Percentiles rank a stretch among this genome's conserved stretches.
Conservation (phyloP, 192 early-diverging fungal species). For the Podochytrium sp. region DNA sequence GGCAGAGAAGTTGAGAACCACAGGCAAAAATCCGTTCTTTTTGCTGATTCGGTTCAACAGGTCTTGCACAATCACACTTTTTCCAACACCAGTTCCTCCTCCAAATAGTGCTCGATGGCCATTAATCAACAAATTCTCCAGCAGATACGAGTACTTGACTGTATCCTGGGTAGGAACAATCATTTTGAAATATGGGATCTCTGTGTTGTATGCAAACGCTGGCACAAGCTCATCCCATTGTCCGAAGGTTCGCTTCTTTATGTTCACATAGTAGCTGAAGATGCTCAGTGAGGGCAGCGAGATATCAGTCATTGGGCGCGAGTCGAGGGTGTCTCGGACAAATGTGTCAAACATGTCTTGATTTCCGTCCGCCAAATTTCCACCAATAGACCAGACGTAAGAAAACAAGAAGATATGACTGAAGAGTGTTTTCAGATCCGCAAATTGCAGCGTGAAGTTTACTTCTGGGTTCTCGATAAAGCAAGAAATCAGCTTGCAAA, state of each 20-base stretch:
- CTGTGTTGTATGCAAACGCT: conserved; percentile 53
- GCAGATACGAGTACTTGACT: conserved; percentile 58
- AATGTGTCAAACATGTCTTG: conserved; percentile 64
- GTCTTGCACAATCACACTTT: conserved; percentile 62
- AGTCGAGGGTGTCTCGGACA: conserved; percentile 54
- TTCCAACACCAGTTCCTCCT: conserved; percentile 63
- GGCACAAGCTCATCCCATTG: conserved; percentile 65
- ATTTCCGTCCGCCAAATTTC: conserved; percentile 60
- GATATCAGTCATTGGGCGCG: conserved; percentile 45
- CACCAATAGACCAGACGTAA: conserved; percentile 63
- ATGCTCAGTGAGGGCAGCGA: conserved; percentile 56
- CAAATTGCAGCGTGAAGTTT: conserved; percentile 38
- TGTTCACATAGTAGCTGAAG: conserved; percentile 58
- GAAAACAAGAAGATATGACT: conserved; percentile 60
- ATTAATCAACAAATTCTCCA: conserved; percentile 51
- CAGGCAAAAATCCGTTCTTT: conserved; percentile 49
- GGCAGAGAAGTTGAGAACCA: conserved; percentile 60
- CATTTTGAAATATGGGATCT: conserved; percentile 66
- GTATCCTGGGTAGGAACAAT: conserved; percentile 65
- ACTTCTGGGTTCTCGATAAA: conserved; percentile 52
- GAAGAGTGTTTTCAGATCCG: conserved; percentile 51
- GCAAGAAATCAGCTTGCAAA: conserved; percentile 55
- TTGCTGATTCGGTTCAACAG: conserved; percentile 53
- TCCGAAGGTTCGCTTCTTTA: conserved; percentile 52
- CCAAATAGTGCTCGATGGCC: conserved; percentile 54